Base-by-base conservation (phyloP, 208 protist genomes). In the Tetramitus jugosus region DNA sequence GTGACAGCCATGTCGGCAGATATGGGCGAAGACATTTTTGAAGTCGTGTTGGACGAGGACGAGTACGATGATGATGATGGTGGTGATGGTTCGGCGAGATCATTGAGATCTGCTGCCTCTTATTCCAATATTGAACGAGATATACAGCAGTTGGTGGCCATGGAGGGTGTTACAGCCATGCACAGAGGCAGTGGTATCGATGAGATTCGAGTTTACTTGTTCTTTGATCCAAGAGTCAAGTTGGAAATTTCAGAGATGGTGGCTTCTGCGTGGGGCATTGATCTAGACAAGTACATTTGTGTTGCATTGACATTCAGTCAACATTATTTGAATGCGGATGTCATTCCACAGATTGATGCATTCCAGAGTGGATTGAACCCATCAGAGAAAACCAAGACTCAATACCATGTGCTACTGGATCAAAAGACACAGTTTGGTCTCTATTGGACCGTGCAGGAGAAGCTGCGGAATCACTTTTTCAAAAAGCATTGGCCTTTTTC, bases 401-500 rank as follows among this genome's bases (percentile, higher is more conserved):
- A 10, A 56, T 56, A 26, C 0, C 4, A 3, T 26, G 20, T 68
- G 4, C 26, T 43, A 0, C n/a, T 37, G 23, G 33, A 40, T 39
- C 10, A 23, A 33, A 74, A 53, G 37, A n/a, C 39, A 17, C 46
- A 53, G 26, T 74, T 53, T 52, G 67, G 67, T 23, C 42, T 74
- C 2, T 29, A 74, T 74, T 74, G 67, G 67, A 74, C 67, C 7
- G 67, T 74, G 7, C 26, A 53, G 39, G 8, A 74, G 17, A 3
- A 43, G 23, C 3, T 74, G 1, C 10, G 23, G 3, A 53, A 39
- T 33, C 29, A 74, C 23, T 74, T 53, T 31, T 74, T 74, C 37
- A 39, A 35, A 46, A 43, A 29, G 0, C 29, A 68, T 68, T 53
- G 42, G 29, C 67, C 23, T 26, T 40, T 74, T 53, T 13, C 33